Conservation (phyloP, 768 basidiomycete species). For the Phanerodontia chrysosporium region DNA sequence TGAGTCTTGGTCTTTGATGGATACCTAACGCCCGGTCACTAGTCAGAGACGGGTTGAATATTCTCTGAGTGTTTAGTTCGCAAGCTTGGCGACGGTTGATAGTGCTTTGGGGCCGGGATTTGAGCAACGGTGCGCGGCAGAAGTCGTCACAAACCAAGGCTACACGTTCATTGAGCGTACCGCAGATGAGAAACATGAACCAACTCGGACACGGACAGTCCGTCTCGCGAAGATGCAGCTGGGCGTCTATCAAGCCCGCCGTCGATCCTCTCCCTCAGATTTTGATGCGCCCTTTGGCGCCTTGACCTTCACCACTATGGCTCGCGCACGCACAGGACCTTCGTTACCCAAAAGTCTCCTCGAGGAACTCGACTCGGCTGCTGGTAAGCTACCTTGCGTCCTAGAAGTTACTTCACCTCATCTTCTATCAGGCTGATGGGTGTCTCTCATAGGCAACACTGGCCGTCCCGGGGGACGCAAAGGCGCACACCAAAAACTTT, state of each 20-base stretch:
- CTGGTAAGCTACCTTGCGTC: background rate
- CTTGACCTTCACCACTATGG: background rate
- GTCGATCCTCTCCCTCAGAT: background rate
- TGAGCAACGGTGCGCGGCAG: too few species aligned
- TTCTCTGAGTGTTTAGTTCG: background rate
- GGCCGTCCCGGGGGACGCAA: conserved; percentile 9
- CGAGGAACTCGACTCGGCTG: conserved; percentile 20
- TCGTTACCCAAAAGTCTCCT: conserved; percentile 25
- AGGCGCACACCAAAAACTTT: conserved; percentile 20
- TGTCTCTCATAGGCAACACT: background rate
- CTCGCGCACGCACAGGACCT: conserved; percentile 17
- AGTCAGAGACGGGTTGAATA: background rate
- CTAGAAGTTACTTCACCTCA: background rate
- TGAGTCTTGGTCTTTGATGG: background rate
- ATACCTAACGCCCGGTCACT: too few species aligned
- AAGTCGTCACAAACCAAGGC: too few species aligned
- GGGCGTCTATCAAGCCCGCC: background rate
- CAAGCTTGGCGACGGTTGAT: background rate
- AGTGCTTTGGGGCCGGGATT: background rate
- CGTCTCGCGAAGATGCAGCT: too few species aligned
- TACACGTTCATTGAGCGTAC: background rate
- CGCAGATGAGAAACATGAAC: background rate
- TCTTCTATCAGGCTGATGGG: background rate
- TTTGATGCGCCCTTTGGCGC: conserved; percentile 6
- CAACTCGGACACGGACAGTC: background rate